Evolutionary conservation across 805 yeast species (phyloP), one percentile per base, ranked within the genome.

Genomic region (Saccharomycopsis olivae): DNA sequence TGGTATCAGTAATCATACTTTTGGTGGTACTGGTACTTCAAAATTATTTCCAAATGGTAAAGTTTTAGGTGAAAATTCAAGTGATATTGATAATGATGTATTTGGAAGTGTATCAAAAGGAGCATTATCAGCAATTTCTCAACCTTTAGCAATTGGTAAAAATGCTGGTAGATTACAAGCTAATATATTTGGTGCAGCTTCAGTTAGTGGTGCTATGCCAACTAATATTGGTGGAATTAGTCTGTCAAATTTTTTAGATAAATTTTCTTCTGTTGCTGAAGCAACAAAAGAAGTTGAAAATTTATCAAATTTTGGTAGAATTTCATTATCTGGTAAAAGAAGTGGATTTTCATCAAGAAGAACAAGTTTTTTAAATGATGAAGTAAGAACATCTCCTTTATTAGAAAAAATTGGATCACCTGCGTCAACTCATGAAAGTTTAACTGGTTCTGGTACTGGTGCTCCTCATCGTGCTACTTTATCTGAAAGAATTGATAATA

Each of bases 251-350:
- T 78, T 78, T 51, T 59, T 78, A 46, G 78, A 73, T 47, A 76
- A 75, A 56, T 78, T 78, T 51, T 63, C 78, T 5, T 62, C 74
- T 2, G 78, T 78, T 14, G 78, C 81, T 5, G 84, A 78, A 41
- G 78, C 80, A 35, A 78, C 86, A 0, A 64, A 80, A 50, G 86
- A 78, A 48, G 64, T 76, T 33, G 84, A 77, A 49, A 61, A 62
- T 14, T 18, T 31, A 4, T 29, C 37, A 38, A 68, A 66, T 10
- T 51, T 72, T 39, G 65, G 67, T n/a, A 54, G 64, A 5, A 40
- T 64, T 20, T 55, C 65, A 8, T 49, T 64, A 29, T 56, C 56
- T 20, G 50, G 47, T 15, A 53, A 56, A 34, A 57, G 64, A 39
- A 53, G 57, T 16, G 56, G 60, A 13, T 55, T 39, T 17, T 10